These are phyloP conservation scores for Kodamaea sp. DNA, from an alignment of 1,139 yeast genomes.

Conservation along the genomic window DNA sequence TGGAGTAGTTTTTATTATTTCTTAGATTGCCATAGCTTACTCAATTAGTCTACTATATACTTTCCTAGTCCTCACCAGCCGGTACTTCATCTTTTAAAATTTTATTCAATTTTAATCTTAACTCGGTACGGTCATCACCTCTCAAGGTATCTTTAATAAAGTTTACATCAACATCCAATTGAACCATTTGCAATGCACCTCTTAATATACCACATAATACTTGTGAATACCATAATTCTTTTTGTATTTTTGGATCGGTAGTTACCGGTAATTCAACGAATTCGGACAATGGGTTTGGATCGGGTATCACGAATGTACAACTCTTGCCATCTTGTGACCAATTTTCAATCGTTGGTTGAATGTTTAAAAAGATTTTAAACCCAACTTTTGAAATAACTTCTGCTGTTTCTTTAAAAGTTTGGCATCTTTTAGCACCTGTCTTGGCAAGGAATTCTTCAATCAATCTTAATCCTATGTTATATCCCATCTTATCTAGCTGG, in stretches of 20 bases:
- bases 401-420: conserved; percentile 77
- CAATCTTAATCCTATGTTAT: conserved; percentile 84
- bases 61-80: conserved; percentile 81
- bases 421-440: conserved; percentile 80
- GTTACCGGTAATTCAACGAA: conserved; percentile 85
- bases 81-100: conserved; percentile 92
- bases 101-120: conserved; percentile 66
- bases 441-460: conserved; percentile 92
- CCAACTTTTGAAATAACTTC: conserved; percentile 85
- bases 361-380: conserved; percentile 82
- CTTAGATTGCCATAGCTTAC: not conserved
- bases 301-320: conserved; percentile 70
- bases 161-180: conserved; percentile 79
- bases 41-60: not conserved
- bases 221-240: conserved; percentile 89
- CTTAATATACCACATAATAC: conserved; percentile 83
- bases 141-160: conserved; percentile 78
- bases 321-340: conserved; percentile 77
- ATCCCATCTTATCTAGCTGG: conserved; percentile 90
- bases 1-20: not conserved
- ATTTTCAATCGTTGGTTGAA: conserved; percentile 69
- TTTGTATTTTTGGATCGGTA: conserved; percentile 57
- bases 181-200: conserved; percentile 96
- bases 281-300: conserved; percentile 83
- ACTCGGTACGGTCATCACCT: conserved; percentile 81